phyloP scores from a whole-genome alignment of 2,329 filamentous ascomycete genomes.

The Hirsutella minnesotensis region DNA sequence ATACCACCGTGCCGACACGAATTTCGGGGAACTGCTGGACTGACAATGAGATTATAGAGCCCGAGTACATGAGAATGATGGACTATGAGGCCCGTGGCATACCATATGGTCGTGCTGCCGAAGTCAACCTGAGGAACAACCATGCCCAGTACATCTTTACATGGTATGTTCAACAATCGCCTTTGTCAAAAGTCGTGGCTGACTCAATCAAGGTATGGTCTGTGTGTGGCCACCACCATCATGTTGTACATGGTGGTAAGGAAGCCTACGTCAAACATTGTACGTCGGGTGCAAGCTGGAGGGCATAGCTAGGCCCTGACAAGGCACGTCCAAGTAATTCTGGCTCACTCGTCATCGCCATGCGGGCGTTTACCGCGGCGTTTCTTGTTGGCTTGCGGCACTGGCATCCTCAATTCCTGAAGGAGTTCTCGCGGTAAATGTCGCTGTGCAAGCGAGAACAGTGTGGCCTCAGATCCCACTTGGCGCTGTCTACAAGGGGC shows the following conservation, averaged over 20 bases:
- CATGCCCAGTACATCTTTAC: conserved; percentile 98
- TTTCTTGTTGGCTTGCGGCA: conserved; percentile 38
- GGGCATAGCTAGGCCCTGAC: conserved; percentile 49
- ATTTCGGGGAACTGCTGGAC: conserved; percentile 1
- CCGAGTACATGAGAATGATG: conserved; percentile 65
- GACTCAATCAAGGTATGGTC: conserved; percentile 57
- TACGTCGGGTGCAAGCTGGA: conserved; percentile 64
- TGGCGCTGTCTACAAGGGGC: conserved; percentile 59
- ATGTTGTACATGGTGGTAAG: conserved; percentile 96
- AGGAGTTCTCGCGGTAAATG: conserved; percentile 72
- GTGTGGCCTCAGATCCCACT: conserved; percentile 56
- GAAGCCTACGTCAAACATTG: conserved; percentile 65
- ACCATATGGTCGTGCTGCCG: conserved; percentile 75
- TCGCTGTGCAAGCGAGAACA: conserved; percentile 76
- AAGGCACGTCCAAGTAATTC: conserved; percentile 3
- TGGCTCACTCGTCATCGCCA: conserved; percentile 16
- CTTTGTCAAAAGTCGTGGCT: conserved; percentile 2
- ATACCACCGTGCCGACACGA: not conserved
- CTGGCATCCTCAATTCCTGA: conserved; percentile 67
- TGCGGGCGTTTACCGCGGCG: conserved; percentile 22
- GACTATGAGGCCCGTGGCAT: conserved; percentile 71
- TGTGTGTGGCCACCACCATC: conserved; percentile 73
- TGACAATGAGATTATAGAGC: conserved; percentile 37
- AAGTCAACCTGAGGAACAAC: conserved; percentile 91
- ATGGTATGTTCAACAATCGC: conserved; percentile 51